Evolutionary conservation across 768 basidiomycete genomes (phyloP), one percentile per base, ranked within the genome.

Genomic region (Suillus decipiens): DNA sequence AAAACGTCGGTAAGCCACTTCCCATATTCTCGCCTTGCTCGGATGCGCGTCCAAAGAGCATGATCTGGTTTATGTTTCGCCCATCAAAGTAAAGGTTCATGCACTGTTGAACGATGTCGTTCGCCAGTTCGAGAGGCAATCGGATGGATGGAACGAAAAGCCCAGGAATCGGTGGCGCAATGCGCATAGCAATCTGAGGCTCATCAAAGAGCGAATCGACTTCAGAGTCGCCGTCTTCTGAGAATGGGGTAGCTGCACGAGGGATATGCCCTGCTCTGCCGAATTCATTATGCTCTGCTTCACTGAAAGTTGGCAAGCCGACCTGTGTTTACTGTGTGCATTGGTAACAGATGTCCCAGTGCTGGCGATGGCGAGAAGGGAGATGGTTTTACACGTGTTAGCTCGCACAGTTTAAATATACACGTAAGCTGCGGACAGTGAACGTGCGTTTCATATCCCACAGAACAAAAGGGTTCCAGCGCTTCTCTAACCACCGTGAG

Each of bases 31-130:
- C 64, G 12, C 69, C 65, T 5, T 55, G 31, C 42, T 66, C 63
- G 22, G 72, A 61, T 59, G 57, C 68, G 43, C 88, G 83, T 50
- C 87, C 87, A 70, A 96, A 96, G 19, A 96, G 82, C 94, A 96
- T 95, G 59, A 90, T 84, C 74, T 96, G 94, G 70, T 96, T 92
- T 54, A 85, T 79, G 48, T 76, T 66, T 31, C 75, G 76, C 12
- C 71, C 71, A 11, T 68, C 70, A 69, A 90, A 90, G 72, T 89
- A 91, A 10, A 79, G 80, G 2, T 75, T 69, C 73, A 85, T 79
- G 73, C 89, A 89, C 59, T 83, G 83, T 12, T 73, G 70, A 57
- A 79, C 70, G 37, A 87, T 76, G 0, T 78, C 71, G 24, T 84
- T 76, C 4, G 85, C 84, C 11, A 90, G 73, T 43, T 83, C 83